phyloP scores from a whole-genome alignment of 225 moss, liverwort and hornwort genomes.

The Polytrichum formosum region DNA sequence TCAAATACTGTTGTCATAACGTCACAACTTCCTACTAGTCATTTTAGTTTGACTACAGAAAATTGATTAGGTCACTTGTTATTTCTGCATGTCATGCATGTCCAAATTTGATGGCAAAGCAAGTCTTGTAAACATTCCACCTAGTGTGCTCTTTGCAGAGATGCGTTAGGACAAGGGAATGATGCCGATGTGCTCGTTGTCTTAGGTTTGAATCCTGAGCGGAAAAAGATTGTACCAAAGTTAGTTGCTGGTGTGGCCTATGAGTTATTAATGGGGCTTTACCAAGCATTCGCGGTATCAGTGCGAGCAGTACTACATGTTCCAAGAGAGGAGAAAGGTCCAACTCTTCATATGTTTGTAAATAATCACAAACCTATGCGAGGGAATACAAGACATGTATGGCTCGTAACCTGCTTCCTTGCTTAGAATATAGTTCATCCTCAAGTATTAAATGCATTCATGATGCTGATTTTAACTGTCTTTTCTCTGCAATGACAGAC shows the following conservation, averaged over 20 bases:
- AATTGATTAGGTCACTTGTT: too few species aligned
- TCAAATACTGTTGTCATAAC: too few species aligned
- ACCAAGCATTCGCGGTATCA: conserved; percentile 85
- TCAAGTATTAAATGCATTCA: background rate
- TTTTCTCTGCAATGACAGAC: conserved; percentile 55
- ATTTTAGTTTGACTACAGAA: too few species aligned
- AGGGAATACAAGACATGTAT: conserved; percentile 41
- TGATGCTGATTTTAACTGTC: background rate
- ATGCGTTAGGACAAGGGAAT: conserved; percentile 37
- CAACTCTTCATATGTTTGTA: conserved; percentile 24
- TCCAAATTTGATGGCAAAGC: too few species aligned
- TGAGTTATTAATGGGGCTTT: conserved; percentile 74
- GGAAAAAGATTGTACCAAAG: conserved; percentile 21
- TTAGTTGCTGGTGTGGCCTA: conserved; percentile 39
- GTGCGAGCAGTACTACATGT: conserved; percentile 53
- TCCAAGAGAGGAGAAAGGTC: conserved; percentile 23
- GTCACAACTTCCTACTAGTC: too few species aligned
- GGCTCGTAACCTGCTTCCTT: too few species aligned
- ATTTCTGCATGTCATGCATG: too few species aligned
- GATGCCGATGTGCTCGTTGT: conserved; percentile 21
- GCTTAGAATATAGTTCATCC: too few species aligned
- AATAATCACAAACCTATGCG: conserved; percentile 26
- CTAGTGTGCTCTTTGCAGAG: conserved; percentile 29
- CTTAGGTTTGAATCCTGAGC: conserved; percentile 15
- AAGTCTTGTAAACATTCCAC: too few species aligned